Conservation (phyloP, 768 basidiomycete genomes). For the Leucosporidium yakuticum region DNA sequence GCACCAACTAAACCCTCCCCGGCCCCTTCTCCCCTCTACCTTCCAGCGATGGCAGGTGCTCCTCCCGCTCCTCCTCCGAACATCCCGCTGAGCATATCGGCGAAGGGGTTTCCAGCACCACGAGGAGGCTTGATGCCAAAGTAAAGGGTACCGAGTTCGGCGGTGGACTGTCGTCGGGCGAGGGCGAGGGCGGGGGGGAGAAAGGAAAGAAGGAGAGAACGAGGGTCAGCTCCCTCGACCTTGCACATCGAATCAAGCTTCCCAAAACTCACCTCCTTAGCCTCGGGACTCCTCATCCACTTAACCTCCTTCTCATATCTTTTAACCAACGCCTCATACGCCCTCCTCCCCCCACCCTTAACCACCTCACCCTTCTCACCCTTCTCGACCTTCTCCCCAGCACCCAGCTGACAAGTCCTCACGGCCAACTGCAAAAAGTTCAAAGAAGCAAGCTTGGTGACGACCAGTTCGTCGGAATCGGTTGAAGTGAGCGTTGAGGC, state of each 20-base stretch:
- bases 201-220: background rate
- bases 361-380: constrained; percentile 18
- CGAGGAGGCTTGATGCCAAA: constrained; percentile 77
- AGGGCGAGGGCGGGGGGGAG: background rate
- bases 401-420: constrained; percentile 61
- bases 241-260: constrained; percentile 1
- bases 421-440: constrained; percentile 90
- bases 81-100: constrained; percentile 65
- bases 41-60: background rate
- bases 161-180: constrained; percentile 55
- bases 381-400: constrained; percentile 59
- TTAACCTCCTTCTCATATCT: constrained; percentile 71
- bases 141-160: constrained; percentile 65
- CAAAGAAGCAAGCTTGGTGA: constrained; percentile 67
- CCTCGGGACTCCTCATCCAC: constrained; percentile 39
- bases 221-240: constrained; percentile 36
- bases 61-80: constrained; percentile 54
- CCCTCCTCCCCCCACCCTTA: constrained; percentile 36
- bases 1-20: too few relatives aligned
- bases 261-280: constrained; percentile 35
- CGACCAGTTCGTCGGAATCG: constrained; percentile 56
- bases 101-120: constrained; percentile 72
- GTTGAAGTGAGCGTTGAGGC: constrained; percentile 30
- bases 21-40: background rate
- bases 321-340: constrained; percentile 75